Conservation (phyloP, 139 green algal genomes). For the Tetradesmus obliquus region DNA sequence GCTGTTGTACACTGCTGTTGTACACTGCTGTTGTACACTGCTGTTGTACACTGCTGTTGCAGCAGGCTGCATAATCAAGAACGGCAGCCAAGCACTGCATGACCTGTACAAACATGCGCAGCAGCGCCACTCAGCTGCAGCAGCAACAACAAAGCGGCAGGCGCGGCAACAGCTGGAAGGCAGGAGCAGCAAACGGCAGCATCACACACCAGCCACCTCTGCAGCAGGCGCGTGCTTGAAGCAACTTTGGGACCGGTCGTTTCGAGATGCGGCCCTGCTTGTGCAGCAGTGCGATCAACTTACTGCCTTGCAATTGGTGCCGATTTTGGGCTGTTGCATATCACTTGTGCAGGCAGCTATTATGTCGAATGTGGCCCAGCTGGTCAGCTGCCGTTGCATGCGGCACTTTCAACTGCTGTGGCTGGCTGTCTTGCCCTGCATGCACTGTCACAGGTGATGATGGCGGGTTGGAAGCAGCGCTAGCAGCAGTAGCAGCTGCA, state of each 20-base stretch:
- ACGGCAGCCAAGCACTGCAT: background rate
- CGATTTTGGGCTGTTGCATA: too few relatives aligned
- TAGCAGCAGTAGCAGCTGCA: conserved; percentile 1
- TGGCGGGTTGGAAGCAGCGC: background rate
- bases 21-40: background rate
- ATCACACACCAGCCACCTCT: background rate
- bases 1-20: background rate
- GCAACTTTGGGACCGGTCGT: too few relatives aligned
- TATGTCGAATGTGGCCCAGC: too few relatives aligned
- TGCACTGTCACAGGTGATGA: background rate
- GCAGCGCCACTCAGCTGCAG: conserved; percentile 1
- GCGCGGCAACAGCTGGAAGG: background rate
- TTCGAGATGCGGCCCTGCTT: too few relatives aligned
- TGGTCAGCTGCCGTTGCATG: too few relatives aligned
- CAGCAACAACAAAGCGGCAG: conserved; percentile 8
- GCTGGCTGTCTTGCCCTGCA: background rate
- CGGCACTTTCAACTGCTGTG: background rate
- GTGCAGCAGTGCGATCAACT: too few relatives aligned
- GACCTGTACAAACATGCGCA: conserved; percentile 10
- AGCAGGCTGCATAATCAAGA: background rate
- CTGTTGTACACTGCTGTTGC: background rate
- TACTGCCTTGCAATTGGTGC: too few relatives aligned
- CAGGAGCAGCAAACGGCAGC: background rate
- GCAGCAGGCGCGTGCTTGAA: background rate
- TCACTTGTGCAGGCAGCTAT: too few relatives aligned